These are phyloP conservation scores for Aspergillus sparsus DNA, from an alignment of 495 filamentous ascomycete genomes.

Conservation along the genomic window DNA sequence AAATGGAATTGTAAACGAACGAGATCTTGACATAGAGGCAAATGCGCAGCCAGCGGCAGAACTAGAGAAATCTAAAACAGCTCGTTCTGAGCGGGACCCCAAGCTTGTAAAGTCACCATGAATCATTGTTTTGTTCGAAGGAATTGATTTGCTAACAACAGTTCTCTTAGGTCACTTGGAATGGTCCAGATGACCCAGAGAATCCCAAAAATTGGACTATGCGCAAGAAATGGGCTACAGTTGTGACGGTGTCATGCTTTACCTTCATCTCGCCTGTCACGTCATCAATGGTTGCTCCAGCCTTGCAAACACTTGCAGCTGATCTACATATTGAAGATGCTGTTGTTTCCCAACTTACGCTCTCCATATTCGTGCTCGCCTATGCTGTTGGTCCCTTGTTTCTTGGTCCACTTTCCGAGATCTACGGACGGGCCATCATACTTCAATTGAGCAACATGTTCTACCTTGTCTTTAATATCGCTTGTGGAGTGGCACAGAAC, in stretches of 20 bases:
- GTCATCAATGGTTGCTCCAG: constrained; percentile 74
- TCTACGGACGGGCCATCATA: constrained; percentile 68
- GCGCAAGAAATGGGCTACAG: constrained; percentile 63
- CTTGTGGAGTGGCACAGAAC: constrained; percentile 53
- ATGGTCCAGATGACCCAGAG: constrained; percentile 55
- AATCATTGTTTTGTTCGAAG: neutral
- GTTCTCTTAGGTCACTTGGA: constrained; percentile 50
- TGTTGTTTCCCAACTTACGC: constrained; percentile 57
- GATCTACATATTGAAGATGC: constrained; percentile 62
- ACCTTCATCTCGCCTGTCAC: constrained; percentile 75
- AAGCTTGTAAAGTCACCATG: constrained; percentile 30
- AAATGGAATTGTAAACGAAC: constrained; percentile 35
- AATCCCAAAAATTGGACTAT: constrained; percentile 63
- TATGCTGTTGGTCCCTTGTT: constrained; percentile 72
- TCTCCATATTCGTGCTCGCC: constrained; percentile 75
- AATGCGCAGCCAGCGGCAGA: constrained; percentile 12
- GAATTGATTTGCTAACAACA: constrained; percentile 10
- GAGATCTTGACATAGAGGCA: constrained; percentile 35
- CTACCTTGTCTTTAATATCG: constrained; percentile 63
- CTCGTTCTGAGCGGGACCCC: constrained; percentile 26
- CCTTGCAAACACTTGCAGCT: constrained; percentile 51
- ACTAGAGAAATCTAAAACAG: constrained; percentile 30
- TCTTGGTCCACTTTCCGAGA: constrained; percentile 70
- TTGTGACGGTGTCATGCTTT: constrained; percentile 57
- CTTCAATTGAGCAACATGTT: constrained; percentile 63